A percentile compares a stretch with the other conserved stretches of the same genome.
Conservation (phyloP, 2,329 filamentous ascomycete genomes). For the Coleophoma eucalyptorum region DNA sequence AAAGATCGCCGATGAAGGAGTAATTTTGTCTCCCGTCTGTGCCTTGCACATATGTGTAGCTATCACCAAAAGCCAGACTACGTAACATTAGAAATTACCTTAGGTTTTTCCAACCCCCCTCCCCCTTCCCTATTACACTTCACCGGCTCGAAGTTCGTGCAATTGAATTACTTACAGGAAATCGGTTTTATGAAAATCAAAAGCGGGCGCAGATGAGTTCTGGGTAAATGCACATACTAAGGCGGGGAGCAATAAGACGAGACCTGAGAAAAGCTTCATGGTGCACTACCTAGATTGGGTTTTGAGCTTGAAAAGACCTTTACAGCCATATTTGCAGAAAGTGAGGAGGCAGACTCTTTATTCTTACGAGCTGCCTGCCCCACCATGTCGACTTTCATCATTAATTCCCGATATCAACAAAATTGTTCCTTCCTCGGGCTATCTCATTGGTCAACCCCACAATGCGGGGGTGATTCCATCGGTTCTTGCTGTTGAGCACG, state of each 20-base stretch:
- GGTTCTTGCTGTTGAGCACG: not conserved
- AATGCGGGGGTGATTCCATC: not conserved
- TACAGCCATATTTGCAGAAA: no score
- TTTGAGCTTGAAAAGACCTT: no score
- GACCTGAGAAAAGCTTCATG: not conserved
- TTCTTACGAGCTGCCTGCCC: not conserved
- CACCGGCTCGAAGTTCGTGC: not conserved
- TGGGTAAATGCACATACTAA: no score
- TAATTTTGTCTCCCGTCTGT: constrained; percentile 44
- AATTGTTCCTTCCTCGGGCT: not conserved
- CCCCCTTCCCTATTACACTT: no score
- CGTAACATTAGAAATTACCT: not conserved
- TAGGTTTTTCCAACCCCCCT: not conserved
- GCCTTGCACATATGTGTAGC: constrained; percentile 50
- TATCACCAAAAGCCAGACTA: constrained; percentile 45
- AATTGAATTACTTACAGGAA: not conserved
- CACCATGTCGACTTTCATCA: not conserved
- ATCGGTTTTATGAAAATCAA: not conserved
- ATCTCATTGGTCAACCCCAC: not conserved
- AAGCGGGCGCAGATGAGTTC: not conserved
- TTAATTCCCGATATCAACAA: not conserved
- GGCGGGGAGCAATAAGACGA: not conserved
- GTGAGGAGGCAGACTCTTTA: no score
- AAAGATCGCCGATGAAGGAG: constrained; percentile 49
- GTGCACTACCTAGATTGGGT: not conserved